Percentiles rank a stretch among this genome's conserved stretches.
phyloP scores from a whole-genome alignment of 352 stramenopile genomes.

The Stephanocyclus meneghinianus region DNA sequence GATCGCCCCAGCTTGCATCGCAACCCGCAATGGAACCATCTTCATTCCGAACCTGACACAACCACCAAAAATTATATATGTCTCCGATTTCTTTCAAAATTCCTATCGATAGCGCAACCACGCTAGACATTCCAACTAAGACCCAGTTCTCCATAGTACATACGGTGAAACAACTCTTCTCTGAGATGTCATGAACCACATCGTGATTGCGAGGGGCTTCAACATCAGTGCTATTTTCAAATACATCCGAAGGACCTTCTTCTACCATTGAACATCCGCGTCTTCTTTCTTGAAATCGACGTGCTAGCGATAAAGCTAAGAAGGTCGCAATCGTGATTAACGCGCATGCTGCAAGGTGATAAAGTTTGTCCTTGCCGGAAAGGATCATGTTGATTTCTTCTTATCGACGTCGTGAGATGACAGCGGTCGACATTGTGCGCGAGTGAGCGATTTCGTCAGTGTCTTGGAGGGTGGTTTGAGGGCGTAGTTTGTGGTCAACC shows the following conservation, averaged over 20 bases:
- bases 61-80: constrained; percentile 17
- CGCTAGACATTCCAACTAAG: constrained; percentile 11
- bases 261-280: background rate
- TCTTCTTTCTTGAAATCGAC: background rate
- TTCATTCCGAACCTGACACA: constrained; percentile 9
- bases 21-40: constrained; percentile 20
- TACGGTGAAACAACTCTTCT: background rate
- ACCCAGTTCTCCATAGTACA: background rate
- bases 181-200: background rate
- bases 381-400: background rate
- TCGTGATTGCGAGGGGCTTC: background rate
- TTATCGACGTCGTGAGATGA: background rate
- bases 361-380: constrained; percentile 20
- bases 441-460: background rate
- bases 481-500: no score
- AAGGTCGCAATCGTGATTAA: constrained; percentile 15
- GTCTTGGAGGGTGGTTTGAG: background rate
- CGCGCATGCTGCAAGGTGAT: constrained; percentile 12
- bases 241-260: background rate
- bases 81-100: constrained; percentile 33
- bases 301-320: background rate
- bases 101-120: constrained; percentile 16
- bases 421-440: background rate
- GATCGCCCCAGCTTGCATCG: constrained; percentile 17
- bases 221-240: background rate